Evolutionary conservation across 2,329 filamentous ascomycete genomes (phyloP).

Genomic region (Epicoccum sorghinum): DNA sequence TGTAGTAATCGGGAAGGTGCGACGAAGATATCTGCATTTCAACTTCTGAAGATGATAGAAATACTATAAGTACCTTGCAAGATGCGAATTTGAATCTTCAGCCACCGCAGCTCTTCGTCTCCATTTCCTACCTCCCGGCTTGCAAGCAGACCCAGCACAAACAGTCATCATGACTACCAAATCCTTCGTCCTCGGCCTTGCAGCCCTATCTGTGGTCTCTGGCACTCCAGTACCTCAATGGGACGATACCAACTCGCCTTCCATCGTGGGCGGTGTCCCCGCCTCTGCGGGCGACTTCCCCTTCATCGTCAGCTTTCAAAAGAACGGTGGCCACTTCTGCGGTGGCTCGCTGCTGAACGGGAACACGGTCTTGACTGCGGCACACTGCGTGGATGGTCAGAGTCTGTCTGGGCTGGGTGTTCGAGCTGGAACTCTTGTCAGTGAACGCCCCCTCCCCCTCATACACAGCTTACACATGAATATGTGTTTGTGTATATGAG

Average conservation of each 20-base stretch:
- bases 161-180: slow-evolving; percentile 25
- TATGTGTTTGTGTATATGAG: too few relatives aligned
- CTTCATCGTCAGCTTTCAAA: slow-evolving; percentile 34
- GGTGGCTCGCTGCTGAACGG: slow-evolving; percentile 35
- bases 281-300: slow-evolving; percentile 36
- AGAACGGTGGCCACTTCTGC: slow-evolving; percentile 30
- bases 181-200: slow-evolving; percentile 27
- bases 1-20: slow-evolving; percentile 2
- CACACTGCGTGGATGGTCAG: slow-evolving; percentile 31
- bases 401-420: slow-evolving; percentile 23
- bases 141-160: not conserved
- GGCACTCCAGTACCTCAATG: slow-evolving; percentile 34
- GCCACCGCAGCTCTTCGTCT: not conserved
- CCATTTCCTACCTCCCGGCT: not conserved
- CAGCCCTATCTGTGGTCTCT: slow-evolving; percentile 23
- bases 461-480: too few relatives aligned
- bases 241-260: not conserved
- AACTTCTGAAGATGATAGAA: too few relatives aligned
- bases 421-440: slow-evolving; percentile 32
- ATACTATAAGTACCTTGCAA: not conserved
- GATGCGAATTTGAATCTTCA: not conserved
- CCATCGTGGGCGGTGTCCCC: slow-evolving; percentile 34
- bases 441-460: too few relatives aligned
- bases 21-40: too few relatives aligned
- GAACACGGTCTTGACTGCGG: slow-evolving; percentile 37